These are phyloP conservation scores for Xeromyces bisporus DNA, from an alignment of 495 filamentous ascomycete species.

Conservation along the genomic window DNA sequence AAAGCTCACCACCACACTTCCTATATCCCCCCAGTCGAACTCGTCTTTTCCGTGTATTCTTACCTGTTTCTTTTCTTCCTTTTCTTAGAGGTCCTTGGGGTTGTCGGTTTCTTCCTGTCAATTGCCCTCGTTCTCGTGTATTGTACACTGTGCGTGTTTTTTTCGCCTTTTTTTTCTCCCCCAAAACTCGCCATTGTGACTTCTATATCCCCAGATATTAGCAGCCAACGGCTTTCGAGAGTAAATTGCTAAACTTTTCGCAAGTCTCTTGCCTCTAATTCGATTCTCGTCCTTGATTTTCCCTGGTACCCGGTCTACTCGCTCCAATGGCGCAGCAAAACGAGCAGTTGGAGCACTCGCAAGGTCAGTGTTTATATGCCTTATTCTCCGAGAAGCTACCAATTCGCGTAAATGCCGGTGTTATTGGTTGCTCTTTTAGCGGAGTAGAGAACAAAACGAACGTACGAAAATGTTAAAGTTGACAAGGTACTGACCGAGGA, in stretches of 20 bases:
- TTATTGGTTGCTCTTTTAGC: too few relatives aligned
- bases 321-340: conserved; percentile 26
- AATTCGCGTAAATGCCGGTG: too few relatives aligned
- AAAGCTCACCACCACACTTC: too few relatives aligned
- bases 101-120: conserved; percentile 1
- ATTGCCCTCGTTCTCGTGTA: conserved; percentile 2
- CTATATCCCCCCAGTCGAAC: too few relatives aligned
- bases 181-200: too few relatives aligned
- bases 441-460: too few relatives aligned
- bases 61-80: background rate
- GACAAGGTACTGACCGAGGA: too few relatives aligned
- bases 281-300: conserved; percentile 6
- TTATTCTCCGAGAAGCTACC: too few relatives aligned
- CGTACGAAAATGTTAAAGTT: too few relatives aligned
- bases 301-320: conserved; percentile 7
- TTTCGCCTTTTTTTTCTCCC: background rate
- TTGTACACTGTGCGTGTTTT: background rate
- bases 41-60: conserved; percentile 8
- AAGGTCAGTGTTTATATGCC: conserved; percentile 24
- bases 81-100: conserved; percentile 1
- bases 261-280: too few relatives aligned
- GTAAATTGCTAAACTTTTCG: too few relatives aligned
- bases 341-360: conserved; percentile 27
- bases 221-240: too few relatives aligned
- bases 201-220: background rate